Evolutionary conservation across 2,329 filamentous ascomycete species (phyloP), one percentile per base, ranked within the genome.

Genomic region (Curvularia sp.): DNA sequence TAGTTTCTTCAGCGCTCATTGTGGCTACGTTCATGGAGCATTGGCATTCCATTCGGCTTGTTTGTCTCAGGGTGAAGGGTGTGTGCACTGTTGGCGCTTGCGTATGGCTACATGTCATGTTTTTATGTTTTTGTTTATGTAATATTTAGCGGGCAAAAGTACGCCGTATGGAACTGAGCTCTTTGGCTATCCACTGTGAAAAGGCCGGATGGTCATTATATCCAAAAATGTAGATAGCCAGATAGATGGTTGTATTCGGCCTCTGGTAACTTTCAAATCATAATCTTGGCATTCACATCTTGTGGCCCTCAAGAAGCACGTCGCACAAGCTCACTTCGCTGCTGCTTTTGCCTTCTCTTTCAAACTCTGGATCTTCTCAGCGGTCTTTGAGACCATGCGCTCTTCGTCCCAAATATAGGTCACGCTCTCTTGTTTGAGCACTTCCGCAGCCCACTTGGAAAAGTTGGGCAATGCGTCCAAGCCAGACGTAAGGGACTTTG

Each of bases 361-460:
- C 42, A 74, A 8, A 24, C 62, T 67, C 44, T 62, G 70, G 20
- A 77, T 54, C 53, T 53, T 72, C 56, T 65, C 65, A 43, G 55
- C 58, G 9, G 63, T 72, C 3, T 44, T 57, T 9, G 54, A 24
- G 15, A 77, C n/a, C 2, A 67, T 54, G 1, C 20, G 46, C 43
- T 70, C 65, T 59, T 76, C 75, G 38, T 77, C 59, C 66, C 67
- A 77, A 39, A 76, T 71, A 33, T 73, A 74, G 6, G 81, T 86
- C 15, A 94, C 89, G 65, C 88, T 92, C 15, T 88, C 85, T 56
- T 91, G 84, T 58, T 80, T 79, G 5, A 83, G 75, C 2, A 89
- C 84, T 1, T 82, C 84, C 58, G 85, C 78, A 0, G 85, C 85
- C 90, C 90, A 93, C 63, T 84, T 86, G 70, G 82, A 83, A 72